phyloP scores from a whole-genome alignment of 2,329 filamentous ascomycete species.

The Clonostachys solani region DNA sequence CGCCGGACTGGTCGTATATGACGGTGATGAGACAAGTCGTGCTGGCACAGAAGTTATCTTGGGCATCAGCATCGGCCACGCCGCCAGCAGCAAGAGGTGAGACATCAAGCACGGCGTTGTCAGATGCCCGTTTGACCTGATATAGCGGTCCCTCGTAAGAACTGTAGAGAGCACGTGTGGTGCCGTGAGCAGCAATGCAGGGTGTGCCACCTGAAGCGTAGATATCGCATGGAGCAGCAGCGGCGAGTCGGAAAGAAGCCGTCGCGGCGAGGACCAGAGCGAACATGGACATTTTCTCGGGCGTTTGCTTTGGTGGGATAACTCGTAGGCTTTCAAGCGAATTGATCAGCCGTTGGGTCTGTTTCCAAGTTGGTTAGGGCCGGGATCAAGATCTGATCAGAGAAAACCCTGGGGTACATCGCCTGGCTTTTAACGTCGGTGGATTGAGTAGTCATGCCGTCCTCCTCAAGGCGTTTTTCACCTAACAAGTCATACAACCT shows the following conservation, averaged over 20 bases:
- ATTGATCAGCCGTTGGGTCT: no score
- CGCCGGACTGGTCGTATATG: conserved; percentile 64
- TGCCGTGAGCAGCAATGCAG: conserved; percentile 60
- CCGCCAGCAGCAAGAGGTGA: conserved; percentile 51
- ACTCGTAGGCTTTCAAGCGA: not conserved
- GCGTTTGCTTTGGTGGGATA: no score
- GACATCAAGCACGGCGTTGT: conserved; percentile 37
- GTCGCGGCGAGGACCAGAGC: no score
- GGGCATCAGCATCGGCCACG: conserved; percentile 55
- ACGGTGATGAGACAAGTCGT: conserved; percentile 61
- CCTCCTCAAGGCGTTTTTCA: no score
- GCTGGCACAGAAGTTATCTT: conserved; percentile 55
- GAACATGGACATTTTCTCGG: no score
- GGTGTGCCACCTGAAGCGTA: conserved; percentile 54
- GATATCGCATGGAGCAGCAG: conserved; percentile 52
- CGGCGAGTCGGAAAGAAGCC: not conserved
- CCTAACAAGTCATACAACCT: no score
- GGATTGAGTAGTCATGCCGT: no score
- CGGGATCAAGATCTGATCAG: no score
- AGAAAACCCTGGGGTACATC: no score
- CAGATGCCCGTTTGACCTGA: conserved; percentile 45
- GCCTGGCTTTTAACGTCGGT: no score
- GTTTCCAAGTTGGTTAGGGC: no score
- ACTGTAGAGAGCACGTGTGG: conserved; percentile 58
- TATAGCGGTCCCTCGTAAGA: conserved; percentile 50